Conservation (phyloP, 257 asterid species). For the Solanum pinnatisectum region DNA sequence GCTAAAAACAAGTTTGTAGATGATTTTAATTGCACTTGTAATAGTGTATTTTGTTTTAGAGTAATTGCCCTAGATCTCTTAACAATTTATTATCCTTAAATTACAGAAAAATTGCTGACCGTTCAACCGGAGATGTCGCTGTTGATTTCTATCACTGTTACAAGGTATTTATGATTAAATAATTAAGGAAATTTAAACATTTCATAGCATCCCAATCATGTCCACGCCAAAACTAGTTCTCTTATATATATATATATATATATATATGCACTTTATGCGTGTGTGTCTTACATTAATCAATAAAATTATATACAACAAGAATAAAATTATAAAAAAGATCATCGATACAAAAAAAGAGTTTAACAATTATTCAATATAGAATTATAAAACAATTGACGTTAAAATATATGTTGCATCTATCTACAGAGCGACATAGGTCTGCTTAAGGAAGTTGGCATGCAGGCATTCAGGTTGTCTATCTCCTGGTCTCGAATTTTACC, state of each 20-base stretch:
- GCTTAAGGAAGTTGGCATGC: constrained; percentile 2
- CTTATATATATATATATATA: too few species aligned
- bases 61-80: neutral
- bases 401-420: too few species aligned
- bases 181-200: neutral
- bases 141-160: constrained; percentile 23
- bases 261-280: too few species aligned
- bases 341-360: neutral
- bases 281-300: neutral
- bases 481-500: constrained; percentile 29
- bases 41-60: neutral
- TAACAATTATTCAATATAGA: too few species aligned
- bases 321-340: neutral
- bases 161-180: constrained; percentile 5
- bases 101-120: constrained; percentile 18
- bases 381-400: neutral
- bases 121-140: constrained; percentile 31
- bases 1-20: neutral
- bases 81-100: neutral
- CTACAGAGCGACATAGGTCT: constrained; percentile 7
- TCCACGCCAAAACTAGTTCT: neutral
- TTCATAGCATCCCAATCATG: neutral
- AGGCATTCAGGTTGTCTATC: constrained; percentile 20
- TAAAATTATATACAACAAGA: neutral
- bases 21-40: neutral